Conservation (phyloP, 768 basidiomycete genomes). For the Xanthoconium purpureum region DNA sequence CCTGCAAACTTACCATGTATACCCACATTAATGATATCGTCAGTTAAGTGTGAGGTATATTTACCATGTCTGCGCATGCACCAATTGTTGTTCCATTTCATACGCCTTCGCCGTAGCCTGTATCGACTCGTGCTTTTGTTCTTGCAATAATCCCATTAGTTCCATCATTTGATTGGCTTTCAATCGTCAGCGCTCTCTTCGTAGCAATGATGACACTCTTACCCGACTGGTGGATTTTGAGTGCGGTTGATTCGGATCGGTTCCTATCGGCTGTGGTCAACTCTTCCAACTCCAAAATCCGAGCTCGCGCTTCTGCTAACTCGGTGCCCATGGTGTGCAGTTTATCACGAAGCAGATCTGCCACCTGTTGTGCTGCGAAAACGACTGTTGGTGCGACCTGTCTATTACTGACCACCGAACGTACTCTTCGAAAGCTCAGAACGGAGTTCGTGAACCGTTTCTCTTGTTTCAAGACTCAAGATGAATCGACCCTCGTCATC, state of each 20-base stretch:
- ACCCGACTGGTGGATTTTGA: constrained; percentile 28
- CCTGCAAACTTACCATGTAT: constrained; percentile 22
- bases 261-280: constrained; percentile 20
- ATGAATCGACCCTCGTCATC: constrained; percentile 28
- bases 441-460: constrained; percentile 33
- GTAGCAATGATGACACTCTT: background rate
- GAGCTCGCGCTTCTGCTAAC: constrained; percentile 40
- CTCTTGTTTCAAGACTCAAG: constrained; percentile 24
- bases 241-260: constrained; percentile 16
- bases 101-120: constrained; percentile 18
- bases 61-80: constrained; percentile 23
- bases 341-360: constrained; percentile 47
- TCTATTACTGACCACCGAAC: constrained; percentile 2
- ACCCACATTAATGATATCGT: constrained; percentile 11
- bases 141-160: constrained; percentile 23
- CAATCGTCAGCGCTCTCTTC: constrained; percentile 14
- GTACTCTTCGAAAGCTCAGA: constrained; percentile 36
- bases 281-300: constrained; percentile 38
- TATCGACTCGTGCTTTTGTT: constrained; percentile 29
- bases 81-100: constrained; percentile 29
- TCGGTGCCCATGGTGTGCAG: constrained; percentile 41
- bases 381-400: constrained; percentile 1
- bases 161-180: constrained; percentile 23
- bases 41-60: background rate
- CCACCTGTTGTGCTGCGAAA: constrained; percentile 44